Percentiles rank a stretch among this genome's conserved stretches.
Conservation (phyloP, 192 early-diverging fungal species). For the Backusella circina region DNA sequence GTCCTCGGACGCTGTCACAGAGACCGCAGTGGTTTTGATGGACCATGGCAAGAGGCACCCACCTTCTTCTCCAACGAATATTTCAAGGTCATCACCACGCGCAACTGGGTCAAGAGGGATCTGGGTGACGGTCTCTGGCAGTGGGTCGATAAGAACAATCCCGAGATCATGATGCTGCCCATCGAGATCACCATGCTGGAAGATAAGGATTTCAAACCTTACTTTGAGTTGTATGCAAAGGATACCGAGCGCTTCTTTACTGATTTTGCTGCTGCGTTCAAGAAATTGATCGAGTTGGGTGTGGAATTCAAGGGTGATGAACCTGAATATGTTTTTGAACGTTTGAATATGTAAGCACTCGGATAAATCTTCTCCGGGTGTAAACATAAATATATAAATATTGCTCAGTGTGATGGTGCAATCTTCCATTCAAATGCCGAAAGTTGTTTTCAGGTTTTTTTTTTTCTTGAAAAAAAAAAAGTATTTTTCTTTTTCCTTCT, state of each 20-base stretch:
- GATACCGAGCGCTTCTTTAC: constrained; percentile 83
- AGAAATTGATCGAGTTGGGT: constrained; percentile 88
- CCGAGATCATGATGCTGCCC: constrained; percentile 61
- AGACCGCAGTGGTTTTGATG: constrained; percentile 73
- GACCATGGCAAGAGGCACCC: constrained; percentile 88
- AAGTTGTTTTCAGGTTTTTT: neutral
- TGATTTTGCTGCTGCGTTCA: constrained; percentile 84
- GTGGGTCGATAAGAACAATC: constrained; percentile 77
- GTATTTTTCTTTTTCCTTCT: neutral
- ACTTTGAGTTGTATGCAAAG: constrained; percentile 85
- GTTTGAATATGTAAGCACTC: constrained; percentile 39
- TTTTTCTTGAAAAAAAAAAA: neutral
- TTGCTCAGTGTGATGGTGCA: neutral
- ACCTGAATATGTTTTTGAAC: constrained; percentile 64
- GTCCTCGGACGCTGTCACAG: constrained; percentile 75
- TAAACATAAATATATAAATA: neutral
- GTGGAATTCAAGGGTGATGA: constrained; percentile 65
- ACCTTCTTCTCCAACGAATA: constrained; percentile 89
- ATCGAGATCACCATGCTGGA: constrained; percentile 48
- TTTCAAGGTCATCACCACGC: constrained; percentile 73
- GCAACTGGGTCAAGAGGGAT: constrained; percentile 77
- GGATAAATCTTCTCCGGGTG: neutral
- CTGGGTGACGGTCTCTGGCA: constrained; percentile 76
- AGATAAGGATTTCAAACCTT: constrained; percentile 69
- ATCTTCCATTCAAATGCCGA: neutral